phyloP scores from a whole-genome alignment of 352 stramenopile species.

The Detonula confervacea region DNA sequence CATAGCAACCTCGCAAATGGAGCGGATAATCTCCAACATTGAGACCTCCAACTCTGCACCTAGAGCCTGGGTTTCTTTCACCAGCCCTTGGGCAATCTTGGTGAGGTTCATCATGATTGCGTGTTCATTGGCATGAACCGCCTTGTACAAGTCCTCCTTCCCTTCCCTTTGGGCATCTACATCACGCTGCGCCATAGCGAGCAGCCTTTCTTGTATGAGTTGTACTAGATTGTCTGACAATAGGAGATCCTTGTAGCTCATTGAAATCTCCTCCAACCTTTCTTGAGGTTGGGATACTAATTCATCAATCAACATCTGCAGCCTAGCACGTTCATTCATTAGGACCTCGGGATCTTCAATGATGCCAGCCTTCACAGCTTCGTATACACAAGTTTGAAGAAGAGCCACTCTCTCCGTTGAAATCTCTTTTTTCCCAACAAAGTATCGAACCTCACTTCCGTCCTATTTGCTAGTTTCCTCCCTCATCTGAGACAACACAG shows the following conservation, averaged over 20 bases:
- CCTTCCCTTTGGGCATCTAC: conserved; percentile 47
- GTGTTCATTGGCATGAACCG: conserved; percentile 61
- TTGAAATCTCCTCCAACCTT: conserved; percentile 70
- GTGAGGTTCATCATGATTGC: conserved; percentile 73
- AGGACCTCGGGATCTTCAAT: conserved; percentile 71
- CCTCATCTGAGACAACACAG: conserved; percentile 64
- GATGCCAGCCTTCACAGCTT: conserved; percentile 70
- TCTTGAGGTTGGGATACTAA: conserved; percentile 76
- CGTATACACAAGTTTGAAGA: conserved; percentile 60
- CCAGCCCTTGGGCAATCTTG: conserved; percentile 66
- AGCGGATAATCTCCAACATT: conserved; percentile 80
- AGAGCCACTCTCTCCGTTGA: conserved; percentile 61
- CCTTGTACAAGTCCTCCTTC: conserved; percentile 51
- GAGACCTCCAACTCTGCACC: conserved; percentile 78
- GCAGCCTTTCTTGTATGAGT: conserved; percentile 69
- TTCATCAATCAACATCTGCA: conserved; percentile 81
- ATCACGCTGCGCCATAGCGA: conserved; percentile 69
- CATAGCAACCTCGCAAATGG: conserved; percentile 85
- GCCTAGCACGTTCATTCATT: conserved; percentile 57
- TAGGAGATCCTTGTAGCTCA: conserved; percentile 82
- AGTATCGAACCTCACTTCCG: conserved; percentile 56
- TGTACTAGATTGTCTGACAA: conserved; percentile 79
- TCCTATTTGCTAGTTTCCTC: conserved; percentile 44
- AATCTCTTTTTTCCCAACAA: conserved; percentile 66
- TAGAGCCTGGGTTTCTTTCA: conserved; percentile 77